Base-by-base conservation (phyloP, 2,329 filamentous ascomycete genomes). In the Apiospora aurea region DNA sequence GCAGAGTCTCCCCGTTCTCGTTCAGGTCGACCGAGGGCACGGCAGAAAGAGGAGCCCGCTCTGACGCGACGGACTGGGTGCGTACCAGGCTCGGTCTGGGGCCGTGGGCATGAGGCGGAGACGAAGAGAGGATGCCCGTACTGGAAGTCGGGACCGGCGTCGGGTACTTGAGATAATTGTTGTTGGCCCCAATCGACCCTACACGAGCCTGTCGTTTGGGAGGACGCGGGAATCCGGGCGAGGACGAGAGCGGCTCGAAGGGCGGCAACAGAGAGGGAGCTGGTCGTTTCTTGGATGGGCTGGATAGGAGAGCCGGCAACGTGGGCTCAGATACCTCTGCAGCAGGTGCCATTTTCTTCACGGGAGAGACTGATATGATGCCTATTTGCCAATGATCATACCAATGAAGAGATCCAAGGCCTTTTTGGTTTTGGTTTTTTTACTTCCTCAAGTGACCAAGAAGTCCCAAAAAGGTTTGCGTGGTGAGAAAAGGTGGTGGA, bases 61-160 rank as follows among this genome's bases (percentile, higher is more conserved):
- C 95, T 3, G 93, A 93, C 72, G 91, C 84, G 71, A 86, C 84
- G 34, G 91, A 92, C 76, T 89, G 86, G 71, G 89, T 88, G 78
- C 92, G 90, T 76, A 88, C 85, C 51, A 91, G 78, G 71, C 77
- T 82, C 34, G 88, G 86, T 79, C 89, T 81, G 77, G 80, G 80
- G 67, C 72, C 79, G 74, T 81, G 84, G 77, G 82, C 83, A 78
- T 81, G 87, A 72, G 93, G 92, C 67, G 95, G 95, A 71, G 95
- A 97, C 67, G 94, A 97, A 49, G 94, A 94, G 76, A 97, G 86
- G 77, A 98, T 94, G 78, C 94, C 94, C 66, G 96, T 97, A 76
- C 94, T 97, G 4, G 96, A 98, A 5, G 96, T 98, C 26, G 96
- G 95, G 73, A 97, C 89, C 1, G 96, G 96, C 2, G 96, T 98